Base-by-base conservation (phyloP, 1,284 basidiomycete species). In the Trichosporon faecale region DNA sequence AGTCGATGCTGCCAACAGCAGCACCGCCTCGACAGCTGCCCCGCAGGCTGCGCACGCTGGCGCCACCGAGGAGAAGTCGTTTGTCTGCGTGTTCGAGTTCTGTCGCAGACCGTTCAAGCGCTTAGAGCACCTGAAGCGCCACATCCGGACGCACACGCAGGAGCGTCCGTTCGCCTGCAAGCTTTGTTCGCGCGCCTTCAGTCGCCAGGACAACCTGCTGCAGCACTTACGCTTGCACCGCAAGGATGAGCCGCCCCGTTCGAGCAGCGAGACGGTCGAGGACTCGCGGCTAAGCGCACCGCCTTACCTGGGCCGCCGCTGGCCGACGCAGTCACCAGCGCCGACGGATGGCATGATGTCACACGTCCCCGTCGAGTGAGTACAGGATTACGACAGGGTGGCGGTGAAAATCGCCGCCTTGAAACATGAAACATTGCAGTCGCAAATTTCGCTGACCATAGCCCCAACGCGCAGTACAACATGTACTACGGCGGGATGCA, bases 141-240 rank as follows among this genome's bases (percentile, higher is more conserved):
- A 96, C 82, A 84, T 94, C 40, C 87, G 92, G 67, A 94, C 92
- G n/a, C 94, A 95, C 79, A 94, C 93, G 3, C 87, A 92, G 86
- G 93, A 95, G 82, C 85, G 90, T 61, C 93, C 94, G 0, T 94
- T 89, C 82, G 85, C 86, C 67, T 94, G 94, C 80, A 83, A 86
- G 67, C 85, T 86, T 46, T 95, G 91, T 80, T 85, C 86, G 77
- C 92, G 92, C 85, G 86, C 88, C 66, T 95, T 95, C 83, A 91
- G 91, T 75, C 86, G 93, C 75, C 90, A 90, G 78, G 93, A 95
- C 80, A 94, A 94, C 79, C 86, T 95, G 61, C 88, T 88, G 31
- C 92, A 94, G 80, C 93, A 95, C 78, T 77, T 90, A 68, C 88
- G 91, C 70, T 92, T 91, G 49, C 93, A 95, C 82, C 85, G 81